Evolutionary conservation across 805 yeast genomes (phyloP), one percentile per base, ranked within the genome.

Genomic region (Cephaloascus albidus): DNA sequence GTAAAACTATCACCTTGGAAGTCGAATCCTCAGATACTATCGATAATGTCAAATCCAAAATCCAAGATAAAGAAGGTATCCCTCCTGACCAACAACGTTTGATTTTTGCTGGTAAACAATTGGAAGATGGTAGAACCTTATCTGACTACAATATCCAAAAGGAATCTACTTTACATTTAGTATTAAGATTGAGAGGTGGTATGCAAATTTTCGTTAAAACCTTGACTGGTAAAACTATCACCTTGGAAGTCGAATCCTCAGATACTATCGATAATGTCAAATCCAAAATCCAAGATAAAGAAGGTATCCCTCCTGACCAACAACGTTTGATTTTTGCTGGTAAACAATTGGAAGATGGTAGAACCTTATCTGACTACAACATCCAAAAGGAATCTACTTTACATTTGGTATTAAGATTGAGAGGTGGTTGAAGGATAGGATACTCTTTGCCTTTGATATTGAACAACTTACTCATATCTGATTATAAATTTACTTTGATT

Each of bases 71-170:
- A 74, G 96, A 88, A 68, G 96, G 96, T 61, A 87, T 88, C 58
- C 96, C 97, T 65, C 95, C 96, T 55, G 96, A 87, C 70, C 96
- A 88, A 69, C 97, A 89, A 74, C 82, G 96, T 74, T 79, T 88
- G 58, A 87, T 89, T 74, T 89, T 88, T 59, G 96, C 96, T 57
- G 96, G 96, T 78, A 88, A 87, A 77, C 96, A 86, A 73, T 80
- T 88, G 65, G 96, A 87, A 71, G 93, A 85, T 50, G 96, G 96
- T 54, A 85, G 96, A 78, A 89, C 97, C 48, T 73, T 89, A 49
- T 82, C 95, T 51, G 96, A 89, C 74, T 89, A 89, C 90, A 89
- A 89, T 84, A 89, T 89, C 68, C 96, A 88, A 74, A 89, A 89
- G 78, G 97, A 89, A 74, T 87, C 96, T 49, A 89, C 97, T 46